Evolutionary conservation across 2,329 filamentous ascomycete genomes (phyloP).

Genomic region (Dactylellina drechsleri): DNA sequence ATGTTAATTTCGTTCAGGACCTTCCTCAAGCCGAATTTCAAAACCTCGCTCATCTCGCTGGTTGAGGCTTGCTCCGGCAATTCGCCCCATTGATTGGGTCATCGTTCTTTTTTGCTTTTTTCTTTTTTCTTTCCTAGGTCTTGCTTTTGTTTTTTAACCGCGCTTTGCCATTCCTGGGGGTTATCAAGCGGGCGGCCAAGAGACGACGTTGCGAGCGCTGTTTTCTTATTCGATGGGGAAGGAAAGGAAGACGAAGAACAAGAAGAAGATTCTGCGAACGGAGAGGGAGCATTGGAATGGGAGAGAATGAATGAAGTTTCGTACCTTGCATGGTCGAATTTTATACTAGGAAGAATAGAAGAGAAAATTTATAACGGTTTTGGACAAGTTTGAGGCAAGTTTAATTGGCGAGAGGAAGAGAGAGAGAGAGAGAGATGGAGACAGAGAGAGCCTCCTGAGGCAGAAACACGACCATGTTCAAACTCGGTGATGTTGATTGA

Average conservation of each 20-base stretch:
- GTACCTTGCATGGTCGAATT: too few relatives aligned
- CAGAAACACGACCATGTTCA: not conserved
- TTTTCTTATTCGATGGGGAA: too few relatives aligned
- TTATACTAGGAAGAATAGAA: too few relatives aligned
- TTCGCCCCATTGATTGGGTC: conserved; percentile 27
- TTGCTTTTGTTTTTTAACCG: conserved; percentile 31
- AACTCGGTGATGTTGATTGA: not conserved
- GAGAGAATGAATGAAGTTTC: too few relatives aligned
- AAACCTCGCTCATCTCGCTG: conserved; percentile 54
- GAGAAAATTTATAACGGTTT: too few relatives aligned
- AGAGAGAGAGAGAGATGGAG: not conserved
- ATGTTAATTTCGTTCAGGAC: conserved; percentile 54
- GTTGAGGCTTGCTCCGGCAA: conserved; percentile 31
- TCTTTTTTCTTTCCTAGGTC: not conserved
- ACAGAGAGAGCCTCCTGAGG: conserved; percentile 7
- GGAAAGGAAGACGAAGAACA: too few relatives aligned
- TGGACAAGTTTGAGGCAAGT: too few relatives aligned
- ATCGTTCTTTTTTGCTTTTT: not conserved
- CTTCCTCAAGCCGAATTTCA: conserved; percentile 55
- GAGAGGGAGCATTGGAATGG: too few relatives aligned
- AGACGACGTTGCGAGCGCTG: too few relatives aligned
- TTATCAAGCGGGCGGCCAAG: not conserved
- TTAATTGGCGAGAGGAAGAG: too few relatives aligned
- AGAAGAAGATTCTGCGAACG: too few relatives aligned
- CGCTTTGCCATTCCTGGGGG: conserved; percentile 31